Base-by-base conservation (phyloP, 176 grass and related monocot genomes). In the Melocanna baccifera region DNA sequence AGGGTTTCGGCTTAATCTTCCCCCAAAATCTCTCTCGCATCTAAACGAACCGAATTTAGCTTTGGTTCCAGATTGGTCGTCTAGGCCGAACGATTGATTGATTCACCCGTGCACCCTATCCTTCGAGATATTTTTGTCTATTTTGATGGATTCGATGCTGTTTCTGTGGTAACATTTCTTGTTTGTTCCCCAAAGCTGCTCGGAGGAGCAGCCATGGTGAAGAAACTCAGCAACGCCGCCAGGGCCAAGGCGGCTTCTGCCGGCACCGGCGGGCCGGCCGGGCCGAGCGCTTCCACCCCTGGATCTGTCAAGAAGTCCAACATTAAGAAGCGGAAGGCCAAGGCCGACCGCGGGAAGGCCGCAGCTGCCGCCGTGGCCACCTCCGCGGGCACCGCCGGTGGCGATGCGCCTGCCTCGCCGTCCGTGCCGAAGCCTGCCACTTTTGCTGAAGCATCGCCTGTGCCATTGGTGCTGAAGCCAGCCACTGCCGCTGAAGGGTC, bases 121-220 rank as follows among this genome's bases (percentile, higher is more conserved):
- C 14, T 39, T 30, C n/a, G n/a, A 51, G 29, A 42, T 77, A 41
- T 22, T 37, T 37, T 46, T 69, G 18, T 10, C 45, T 36, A 74
- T 88, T 73, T 78, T 22, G 47, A 71, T 67, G 81, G 57, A 72
- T 64, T 36, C 15, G 20, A 46, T 56, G 51, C 26, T 47, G 3
- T 19, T 29, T 55, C 73, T 74, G 19, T 74, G 39, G 39, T 89
- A 5, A 40, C 48, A 58, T 63, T 78, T 78, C 14, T 79, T 82
- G 74, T 78, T 78, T 84, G 59, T 57, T 53, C 45, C 30, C 36
- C 56, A 30, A 46, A 74, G 62, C 47, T 67, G 48, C 47, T 66
- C 48, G 5, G 9, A 51, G 58, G 55, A 77, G 48, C 67, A 55
- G n/a, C 50, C 74, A 83, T 79, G 79, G 85, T 87, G 79, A 90